Percentiles rank a stretch among this genome's conserved stretches.
phyloP scores from a whole-genome alignment of 2,329 filamentous ascomycete species.

The Botryotinia globosa region DNA sequence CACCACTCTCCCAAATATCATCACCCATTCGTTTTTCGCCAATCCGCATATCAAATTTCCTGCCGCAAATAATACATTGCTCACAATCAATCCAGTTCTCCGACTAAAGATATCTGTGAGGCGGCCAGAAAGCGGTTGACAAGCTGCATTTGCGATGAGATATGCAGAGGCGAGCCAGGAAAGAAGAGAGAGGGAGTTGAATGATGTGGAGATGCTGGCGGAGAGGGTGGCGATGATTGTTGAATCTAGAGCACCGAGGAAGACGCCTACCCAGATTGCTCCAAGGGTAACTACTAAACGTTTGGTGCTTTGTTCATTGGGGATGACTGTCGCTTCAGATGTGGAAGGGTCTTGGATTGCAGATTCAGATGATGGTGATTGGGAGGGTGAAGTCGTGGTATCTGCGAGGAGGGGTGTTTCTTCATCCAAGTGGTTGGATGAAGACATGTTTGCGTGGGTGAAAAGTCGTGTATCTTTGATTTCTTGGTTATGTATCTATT shows the following conservation, averaged over 20 bases:
- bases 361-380: background rate
- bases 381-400: background rate
- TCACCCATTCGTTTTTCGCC: conserved; percentile 60
- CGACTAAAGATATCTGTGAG: conserved; percentile 87
- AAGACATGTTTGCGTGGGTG: background rate
- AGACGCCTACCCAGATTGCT: conserved; percentile 58
- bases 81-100: conserved; percentile 72
- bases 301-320: conserved; percentile 47
- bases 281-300: conserved; percentile 54
- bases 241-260: conserved; percentile 65
- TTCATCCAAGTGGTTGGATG: conserved; percentile 27
- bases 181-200: conserved; percentile 74
- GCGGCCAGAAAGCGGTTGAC: conserved; percentile 79
- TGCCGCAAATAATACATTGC: conserved; percentile 73
- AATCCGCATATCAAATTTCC: conserved; percentile 83
- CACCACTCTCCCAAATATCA: conserved; percentile 75
- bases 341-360: conserved; percentile 1
- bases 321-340: conserved; percentile 41
- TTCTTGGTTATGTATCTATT: background rate
- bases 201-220: conserved; percentile 78
- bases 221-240: conserved; percentile 85
- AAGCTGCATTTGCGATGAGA: conserved; percentile 82
- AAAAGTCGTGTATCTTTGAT: background rate
- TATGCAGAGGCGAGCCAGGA: conserved; percentile 89
- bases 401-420: conserved; percentile 35